These are phyloP conservation scores for Herpetospermum pedunculosum DNA, from an alignment of 306 rosid species.

Conservation along the genomic window DNA sequence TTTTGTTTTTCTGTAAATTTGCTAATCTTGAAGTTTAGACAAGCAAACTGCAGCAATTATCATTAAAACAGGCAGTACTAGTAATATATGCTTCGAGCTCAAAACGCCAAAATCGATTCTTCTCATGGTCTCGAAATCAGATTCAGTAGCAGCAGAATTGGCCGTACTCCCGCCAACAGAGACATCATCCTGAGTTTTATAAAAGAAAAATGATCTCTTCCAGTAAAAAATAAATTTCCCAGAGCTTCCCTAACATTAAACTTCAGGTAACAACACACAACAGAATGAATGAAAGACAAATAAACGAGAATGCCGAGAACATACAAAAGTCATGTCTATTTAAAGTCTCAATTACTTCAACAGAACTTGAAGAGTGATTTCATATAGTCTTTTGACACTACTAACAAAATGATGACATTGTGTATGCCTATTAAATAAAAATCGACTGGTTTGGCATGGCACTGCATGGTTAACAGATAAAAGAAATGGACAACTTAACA, in stretches of 20 bases:
- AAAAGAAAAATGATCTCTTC: slow-evolving; percentile 2
- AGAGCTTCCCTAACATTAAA: not conserved
- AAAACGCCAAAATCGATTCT: slow-evolving; percentile 73
- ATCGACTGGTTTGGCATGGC: not conserved
- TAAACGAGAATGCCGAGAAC: not conserved
- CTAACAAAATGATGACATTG: not conserved
- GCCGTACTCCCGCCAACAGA: slow-evolving; percentile 18
- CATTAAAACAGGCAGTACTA: slow-evolving; percentile 36
- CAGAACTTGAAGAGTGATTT: not conserved
- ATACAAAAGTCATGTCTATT: not conserved
- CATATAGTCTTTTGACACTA: not conserved
- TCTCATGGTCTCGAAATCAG: slow-evolving; percentile 42
- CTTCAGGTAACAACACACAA: not conserved
- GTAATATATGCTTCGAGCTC: slow-evolving; percentile 31
- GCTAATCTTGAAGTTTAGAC: not conserved
- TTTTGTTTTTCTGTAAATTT: not conserved
- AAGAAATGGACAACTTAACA: not conserved
- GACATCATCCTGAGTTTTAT: slow-evolving; percentile 16
- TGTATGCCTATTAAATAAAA: not conserved
- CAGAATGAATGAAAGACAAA: not conserved
- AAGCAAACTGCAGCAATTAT: slow-evolving; percentile 28
- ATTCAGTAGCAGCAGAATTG: slow-evolving; percentile 14
- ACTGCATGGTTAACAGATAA: not conserved
- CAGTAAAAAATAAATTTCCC: slow-evolving; percentile 6
- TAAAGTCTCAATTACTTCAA: not conserved